phyloP scores from a whole-genome alignment of 495 filamentous ascomycete species.

The Sporormia fimetaria region DNA sequence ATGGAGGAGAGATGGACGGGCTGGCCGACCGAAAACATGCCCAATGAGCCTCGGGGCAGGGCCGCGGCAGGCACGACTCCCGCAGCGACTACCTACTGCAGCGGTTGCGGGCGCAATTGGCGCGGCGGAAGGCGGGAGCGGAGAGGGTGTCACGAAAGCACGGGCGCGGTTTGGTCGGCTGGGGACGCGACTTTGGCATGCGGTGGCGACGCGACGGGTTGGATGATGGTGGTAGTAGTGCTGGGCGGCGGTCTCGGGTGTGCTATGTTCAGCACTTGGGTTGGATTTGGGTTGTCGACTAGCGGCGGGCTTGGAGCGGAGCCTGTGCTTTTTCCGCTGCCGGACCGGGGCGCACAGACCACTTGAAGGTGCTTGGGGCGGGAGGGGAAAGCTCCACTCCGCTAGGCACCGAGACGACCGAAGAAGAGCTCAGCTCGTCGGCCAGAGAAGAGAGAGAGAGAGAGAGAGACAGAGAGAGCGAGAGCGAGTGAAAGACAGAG shows the following conservation, averaged over 20 bases:
- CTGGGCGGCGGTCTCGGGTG: constrained; percentile 1
- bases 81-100: too few relatives aligned
- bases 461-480: too few relatives aligned
- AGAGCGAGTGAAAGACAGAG: too few relatives aligned
- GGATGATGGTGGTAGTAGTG: neutral
- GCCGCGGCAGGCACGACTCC: neutral
- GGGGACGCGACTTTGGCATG: constrained; percentile 16
- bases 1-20: constrained; percentile 19
- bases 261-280: constrained; percentile 6
- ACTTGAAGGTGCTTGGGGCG: too few relatives aligned
- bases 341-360: too few relatives aligned
- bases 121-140: neutral
- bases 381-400: too few relatives aligned
- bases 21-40: constrained; percentile 4
- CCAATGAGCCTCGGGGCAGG: neutral
- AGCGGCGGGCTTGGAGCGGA: constrained; percentile 20
- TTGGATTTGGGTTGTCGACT: constrained; percentile 9
- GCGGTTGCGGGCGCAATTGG: neutral
- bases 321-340: too few relatives aligned
- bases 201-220: constrained; percentile 7
- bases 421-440: too few relatives aligned
- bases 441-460: too few relatives aligned
- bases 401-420: too few relatives aligned
- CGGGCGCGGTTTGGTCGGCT: constrained; percentile 5
- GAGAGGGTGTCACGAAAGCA: constrained; percentile 4